Conservation (phyloP, 768 basidiomycete species). For the Leccinum imitatum region DNA sequence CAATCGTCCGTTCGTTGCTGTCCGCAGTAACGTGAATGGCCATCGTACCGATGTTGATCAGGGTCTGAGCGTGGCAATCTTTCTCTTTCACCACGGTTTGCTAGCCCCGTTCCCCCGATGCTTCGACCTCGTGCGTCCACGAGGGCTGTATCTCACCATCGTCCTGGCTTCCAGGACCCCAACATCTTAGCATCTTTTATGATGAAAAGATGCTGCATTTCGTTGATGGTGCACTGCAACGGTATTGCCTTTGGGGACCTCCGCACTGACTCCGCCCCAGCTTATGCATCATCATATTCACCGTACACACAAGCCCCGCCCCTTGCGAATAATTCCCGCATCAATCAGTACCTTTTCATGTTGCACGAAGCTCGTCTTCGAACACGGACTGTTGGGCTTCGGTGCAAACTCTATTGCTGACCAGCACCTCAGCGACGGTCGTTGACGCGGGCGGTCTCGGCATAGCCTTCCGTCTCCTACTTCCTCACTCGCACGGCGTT, state of each 20-base stretch:
- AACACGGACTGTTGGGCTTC: background rate
- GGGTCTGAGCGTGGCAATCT: background rate
- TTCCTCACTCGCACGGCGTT: background rate
- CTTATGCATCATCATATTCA: background rate
- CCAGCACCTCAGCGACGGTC: conserved; percentile 15
- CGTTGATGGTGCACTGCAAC: conserved; percentile 9
- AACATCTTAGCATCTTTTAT: conserved; percentile 11
- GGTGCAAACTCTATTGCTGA: conserved; percentile 13
- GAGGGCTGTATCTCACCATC: background rate
- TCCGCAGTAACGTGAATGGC: background rate
- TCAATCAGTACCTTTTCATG: conserved; percentile 2
- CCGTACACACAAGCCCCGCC: background rate
- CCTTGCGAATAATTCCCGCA: background rate
- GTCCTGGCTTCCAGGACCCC: background rate
- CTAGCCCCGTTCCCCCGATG: background rate
- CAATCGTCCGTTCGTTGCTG: background rate
- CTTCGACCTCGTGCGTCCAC: conserved; percentile 1
- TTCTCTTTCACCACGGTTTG: background rate
- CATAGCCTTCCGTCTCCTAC: conserved; percentile 9
- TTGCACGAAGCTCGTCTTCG: background rate
- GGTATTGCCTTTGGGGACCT: conserved; percentile 12
- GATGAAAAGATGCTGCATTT: conserved; percentile 2
- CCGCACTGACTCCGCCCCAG: conserved; percentile 1
- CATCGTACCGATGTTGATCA: background rate
- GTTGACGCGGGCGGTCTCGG: background rate